A percentile compares a stretch with the other conserved stretches of the same genome.
Conservation (phyloP, 176 grass and related monocot genomes). For the Tuctoria greenei region DNA sequence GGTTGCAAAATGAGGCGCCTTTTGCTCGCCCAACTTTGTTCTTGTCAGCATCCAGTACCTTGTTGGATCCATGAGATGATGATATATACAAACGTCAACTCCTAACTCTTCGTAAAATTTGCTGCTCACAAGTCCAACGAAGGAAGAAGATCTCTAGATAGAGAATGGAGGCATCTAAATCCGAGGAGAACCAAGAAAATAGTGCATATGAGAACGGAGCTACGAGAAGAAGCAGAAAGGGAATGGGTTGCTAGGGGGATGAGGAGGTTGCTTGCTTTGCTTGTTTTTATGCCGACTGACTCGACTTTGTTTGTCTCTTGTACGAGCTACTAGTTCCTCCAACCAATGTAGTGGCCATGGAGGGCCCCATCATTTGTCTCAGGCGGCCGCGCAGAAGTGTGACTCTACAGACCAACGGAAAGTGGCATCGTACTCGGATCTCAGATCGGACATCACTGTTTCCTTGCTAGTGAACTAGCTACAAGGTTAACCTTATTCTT, state of each 20-base stretch:
- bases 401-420: neutral
- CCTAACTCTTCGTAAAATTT: neutral
- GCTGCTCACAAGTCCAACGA: neutral
- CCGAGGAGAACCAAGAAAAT: conserved; percentile 29
- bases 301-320: neutral
- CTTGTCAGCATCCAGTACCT: conserved; percentile 54
- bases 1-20: conserved; percentile 18
- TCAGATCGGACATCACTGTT: conserved; percentile 5
- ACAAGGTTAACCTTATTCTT: conserved; percentile 17
- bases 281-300: conserved; percentile 38
- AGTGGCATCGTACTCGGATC: conserved; percentile 30
- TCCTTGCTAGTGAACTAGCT: conserved; percentile 25
- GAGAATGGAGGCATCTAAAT: conserved; percentile 15
- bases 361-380: conserved; percentile 8
- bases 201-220: too few relatives aligned
- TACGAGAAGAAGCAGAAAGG: conserved; percentile 12
- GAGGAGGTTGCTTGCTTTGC: conserved; percentile 30
- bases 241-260: conserved; percentile 13
- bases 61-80: conserved; percentile 48
- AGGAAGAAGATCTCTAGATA: neutral
- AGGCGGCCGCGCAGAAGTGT: conserved; percentile 19
- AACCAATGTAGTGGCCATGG: neutral
- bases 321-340: neutral
- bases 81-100: too few relatives aligned
- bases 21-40: conserved; percentile 28